Evolutionary conservation across 495 filamentous ascomycete genomes (phyloP).

Genomic region (Tuber aestivum): DNA sequence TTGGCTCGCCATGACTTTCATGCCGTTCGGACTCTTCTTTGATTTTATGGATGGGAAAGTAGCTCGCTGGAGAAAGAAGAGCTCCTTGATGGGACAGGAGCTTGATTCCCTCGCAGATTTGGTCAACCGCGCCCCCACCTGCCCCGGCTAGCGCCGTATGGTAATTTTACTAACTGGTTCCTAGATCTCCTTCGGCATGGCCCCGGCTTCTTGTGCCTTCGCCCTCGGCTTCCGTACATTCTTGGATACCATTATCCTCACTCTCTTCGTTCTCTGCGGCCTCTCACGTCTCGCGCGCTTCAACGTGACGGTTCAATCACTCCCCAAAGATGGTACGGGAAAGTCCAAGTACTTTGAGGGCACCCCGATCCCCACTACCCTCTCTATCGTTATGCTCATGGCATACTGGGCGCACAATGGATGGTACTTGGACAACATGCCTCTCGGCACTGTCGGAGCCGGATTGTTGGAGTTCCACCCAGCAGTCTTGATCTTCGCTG

Average conservation of each 20-base stretch:
- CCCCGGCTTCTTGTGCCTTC: slow-evolving; percentile 81
- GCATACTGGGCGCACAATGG: slow-evolving; percentile 77
- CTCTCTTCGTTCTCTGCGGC: slow-evolving; percentile 91
- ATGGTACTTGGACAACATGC: slow-evolving; percentile 70
- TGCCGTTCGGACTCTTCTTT: slow-evolving; percentile 94
- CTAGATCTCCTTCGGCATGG: slow-evolving; percentile 91
- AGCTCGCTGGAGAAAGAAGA: slow-evolving; percentile 91
- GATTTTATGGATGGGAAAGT: slow-evolving; percentile 98
- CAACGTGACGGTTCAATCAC: slow-evolving; percentile 81
- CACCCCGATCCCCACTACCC: slow-evolving; percentile 85
- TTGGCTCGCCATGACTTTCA: slow-evolving; percentile 76
- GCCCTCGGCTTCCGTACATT: slow-evolving; percentile 81
- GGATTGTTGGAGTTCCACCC: slow-evolving; percentile 78
- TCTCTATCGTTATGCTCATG: slow-evolving; percentile 76
- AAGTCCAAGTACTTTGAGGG: slow-evolving; percentile 95
- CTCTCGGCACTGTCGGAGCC: slow-evolving; percentile 62
- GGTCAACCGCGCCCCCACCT: slow-evolving; percentile 51
- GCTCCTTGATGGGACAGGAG: slow-evolving; percentile 94
- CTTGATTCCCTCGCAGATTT: slow-evolving; percentile 94
- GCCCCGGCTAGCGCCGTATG: not conserved
- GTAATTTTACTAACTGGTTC: slow-evolving; percentile 8
- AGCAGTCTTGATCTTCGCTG: slow-evolving; percentile 69
- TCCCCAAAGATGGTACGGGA: slow-evolving; percentile 85
- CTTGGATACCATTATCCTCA: slow-evolving; percentile 74
- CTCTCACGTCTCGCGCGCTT: slow-evolving; percentile 91